Evolutionary conservation across 345 rosid species (phyloP), one percentile per base, ranked within the genome.

Genomic region (Brassica rapa): DNA sequence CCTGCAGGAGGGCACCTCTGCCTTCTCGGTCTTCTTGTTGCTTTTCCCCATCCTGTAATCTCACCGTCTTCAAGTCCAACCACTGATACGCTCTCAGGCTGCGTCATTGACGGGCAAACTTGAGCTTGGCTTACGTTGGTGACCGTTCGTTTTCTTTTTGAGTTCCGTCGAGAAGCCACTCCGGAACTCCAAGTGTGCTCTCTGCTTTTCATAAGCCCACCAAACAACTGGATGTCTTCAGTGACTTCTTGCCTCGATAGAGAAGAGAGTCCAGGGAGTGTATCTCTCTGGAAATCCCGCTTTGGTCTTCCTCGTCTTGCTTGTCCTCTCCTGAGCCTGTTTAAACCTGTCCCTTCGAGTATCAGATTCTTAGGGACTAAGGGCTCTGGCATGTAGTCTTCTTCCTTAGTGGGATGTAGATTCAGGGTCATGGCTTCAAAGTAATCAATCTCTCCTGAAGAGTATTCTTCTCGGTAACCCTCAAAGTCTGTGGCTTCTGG

Each of bases 251-350:
- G 91, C 83, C 95, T 89, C 2, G 97, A 90, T 19, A 94, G 81
- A 61, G 98, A 90, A 79, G 82, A 73, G 62, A 94, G 89, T 60
- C 97, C 95, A 0, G 97, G 97, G 78, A 94, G 97, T 82, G 90
- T 88, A 82, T 94, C 98, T 87, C 97, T 92, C 78, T 91, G 97
- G 86, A 94, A 94, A 82, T 94, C 97, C 85, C 92, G 88, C 77
- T 89, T 88, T 75, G 91, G 95, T 86, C 98, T 89, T 67, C 98
- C 98, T 83, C 98, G 87, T 82, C 97, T 86, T 68, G 86, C 87
- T 70, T 88, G 93, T 51, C 94, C 96, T 83, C 84, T 92, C 69
- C 94, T 86, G 25, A 90, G 79, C 70, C 84, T 86, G 66, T 75
- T 85, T 41, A 77, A 76, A 15, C 77, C 87, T 0, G 79, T 75